These are phyloP conservation scores for Bruguiera parviflora DNA, from an alignment of 345 rosid genomes.

Conservation along the genomic window DNA sequence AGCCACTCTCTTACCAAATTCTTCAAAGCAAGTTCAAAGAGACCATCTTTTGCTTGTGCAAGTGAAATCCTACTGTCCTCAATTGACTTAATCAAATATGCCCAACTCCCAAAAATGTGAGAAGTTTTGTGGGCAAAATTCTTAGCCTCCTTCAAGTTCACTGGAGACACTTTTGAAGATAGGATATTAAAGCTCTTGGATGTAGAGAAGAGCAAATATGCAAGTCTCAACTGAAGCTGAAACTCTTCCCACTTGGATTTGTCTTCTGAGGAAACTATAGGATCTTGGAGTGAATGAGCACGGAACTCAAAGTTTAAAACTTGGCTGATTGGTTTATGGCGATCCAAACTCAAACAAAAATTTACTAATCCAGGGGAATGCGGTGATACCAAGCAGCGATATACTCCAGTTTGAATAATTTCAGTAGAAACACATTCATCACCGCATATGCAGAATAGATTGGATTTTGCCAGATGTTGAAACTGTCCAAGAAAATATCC, in stretches of 20 bases:
- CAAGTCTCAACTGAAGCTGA: constrained; percentile 71
- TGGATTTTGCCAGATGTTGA: constrained; percentile 52
- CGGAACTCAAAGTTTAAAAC: constrained; percentile 70
- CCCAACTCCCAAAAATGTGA: constrained; percentile 57
- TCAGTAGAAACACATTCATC: constrained; percentile 55
- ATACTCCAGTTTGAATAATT: constrained; percentile 71
- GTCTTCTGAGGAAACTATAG: constrained; percentile 38
- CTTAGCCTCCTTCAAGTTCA: constrained; percentile 56
- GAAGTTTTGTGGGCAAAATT: constrained; percentile 50
- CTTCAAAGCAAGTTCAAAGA: constrained; percentile 69
- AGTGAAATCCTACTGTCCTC: constrained; percentile 46
- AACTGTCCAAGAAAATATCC: constrained; percentile 62
- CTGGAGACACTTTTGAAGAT: constrained; percentile 48
- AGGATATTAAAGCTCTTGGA: constrained; percentile 55
- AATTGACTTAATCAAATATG: constrained; percentile 55
- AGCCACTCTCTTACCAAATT: constrained; percentile 83
- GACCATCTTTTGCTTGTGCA: constrained; percentile 57
- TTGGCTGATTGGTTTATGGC: constrained; percentile 77
- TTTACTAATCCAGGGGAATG: constrained; percentile 63
- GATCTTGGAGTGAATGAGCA: constrained; percentile 31
- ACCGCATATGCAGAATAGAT: constrained; percentile 70
- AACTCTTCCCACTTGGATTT: constrained; percentile 64
- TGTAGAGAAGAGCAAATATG: constrained; percentile 66
- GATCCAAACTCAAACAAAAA: constrained; percentile 73
- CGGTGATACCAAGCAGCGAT: constrained; percentile 69